Conservation (phyloP, 1,284 basidiomycete species). For the Ustilago bromivora region DNA sequence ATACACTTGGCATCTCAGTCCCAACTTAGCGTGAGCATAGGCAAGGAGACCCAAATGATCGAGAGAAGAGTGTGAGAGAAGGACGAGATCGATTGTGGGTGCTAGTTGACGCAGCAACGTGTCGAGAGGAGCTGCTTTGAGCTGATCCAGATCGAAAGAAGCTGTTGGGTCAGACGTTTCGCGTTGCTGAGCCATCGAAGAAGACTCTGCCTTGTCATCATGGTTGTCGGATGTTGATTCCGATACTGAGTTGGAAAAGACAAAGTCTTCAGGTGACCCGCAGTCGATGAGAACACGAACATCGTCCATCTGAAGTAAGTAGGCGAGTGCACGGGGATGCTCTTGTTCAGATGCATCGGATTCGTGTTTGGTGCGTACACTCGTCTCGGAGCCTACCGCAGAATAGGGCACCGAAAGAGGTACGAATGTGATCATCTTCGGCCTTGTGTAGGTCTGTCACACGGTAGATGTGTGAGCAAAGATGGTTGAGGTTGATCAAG, state of each 20-base stretch:
- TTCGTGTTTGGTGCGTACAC: slow-evolving; percentile 43
- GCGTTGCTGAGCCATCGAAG: slow-evolving; percentile 46
- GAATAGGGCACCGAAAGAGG: slow-evolving; percentile 61
- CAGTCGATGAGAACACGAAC: slow-evolving; percentile 93
- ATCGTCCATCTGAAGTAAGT: slow-evolving; percentile 93
- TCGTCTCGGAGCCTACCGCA: slow-evolving; percentile 17
- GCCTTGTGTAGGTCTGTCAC: not conserved
- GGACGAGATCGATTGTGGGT: slow-evolving; percentile 83
- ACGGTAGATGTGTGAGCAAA: not conserved
- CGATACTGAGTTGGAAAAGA: slow-evolving; percentile 33
- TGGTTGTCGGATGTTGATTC: not conserved
- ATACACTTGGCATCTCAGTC: slow-evolving; percentile 91
- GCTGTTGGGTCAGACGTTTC: slow-evolving; percentile 7
- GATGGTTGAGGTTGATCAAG: not conserved
- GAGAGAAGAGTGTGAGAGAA: slow-evolving; percentile 93
- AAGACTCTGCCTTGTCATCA: slow-evolving; percentile 34
- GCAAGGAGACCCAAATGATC: slow-evolving; percentile 89
- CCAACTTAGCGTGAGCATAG: slow-evolving; percentile 88
- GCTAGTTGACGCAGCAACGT: slow-evolving; percentile 71
- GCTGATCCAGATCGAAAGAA: slow-evolving; percentile 32
- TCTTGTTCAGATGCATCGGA: slow-evolving; percentile 42
- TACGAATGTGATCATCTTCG: slow-evolving; percentile 59
- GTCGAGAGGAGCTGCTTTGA: slow-evolving; percentile 47
- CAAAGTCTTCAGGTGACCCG: slow-evolving; percentile 73
- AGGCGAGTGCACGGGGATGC: slow-evolving; percentile 71